These are phyloP conservation scores for Ascomycota sp. DNA, from an alignment of 2,329 filamentous ascomycete species.

Conservation along the genomic window DNA sequence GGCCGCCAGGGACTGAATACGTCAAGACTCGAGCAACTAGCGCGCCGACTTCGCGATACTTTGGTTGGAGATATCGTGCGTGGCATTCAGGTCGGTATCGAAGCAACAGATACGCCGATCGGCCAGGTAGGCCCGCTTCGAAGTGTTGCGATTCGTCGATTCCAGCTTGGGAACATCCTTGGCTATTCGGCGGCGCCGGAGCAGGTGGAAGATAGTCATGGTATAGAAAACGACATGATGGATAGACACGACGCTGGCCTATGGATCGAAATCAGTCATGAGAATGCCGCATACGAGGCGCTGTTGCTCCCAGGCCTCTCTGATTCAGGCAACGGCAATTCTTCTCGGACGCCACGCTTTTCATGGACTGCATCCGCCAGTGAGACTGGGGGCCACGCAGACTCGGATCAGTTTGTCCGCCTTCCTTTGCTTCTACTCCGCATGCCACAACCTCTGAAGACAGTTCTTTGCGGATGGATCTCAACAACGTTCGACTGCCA, in stretches of 20 bases:
- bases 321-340: slow-evolving; percentile 1
- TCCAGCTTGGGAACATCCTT: slow-evolving; percentile 12
- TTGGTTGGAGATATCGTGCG: slow-evolving; percentile 37
- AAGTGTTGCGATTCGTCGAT: slow-evolving; percentile 25
- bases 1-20: slow-evolving; percentile 18
- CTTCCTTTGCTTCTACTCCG: slow-evolving; percentile 30
- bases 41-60: slow-evolving; percentile 27
- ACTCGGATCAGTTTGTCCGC: slow-evolving; percentile 16
- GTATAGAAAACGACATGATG: slow-evolving; percentile 1
- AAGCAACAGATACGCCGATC: slow-evolving; percentile 17
- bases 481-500: slow-evolving; percentile 32
- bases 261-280: slow-evolving; percentile 28
- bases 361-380: slow-evolving; percentile 4
- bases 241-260: slow-evolving; percentile 11
- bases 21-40: slow-evolving; percentile 19
- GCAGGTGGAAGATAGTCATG: slow-evolving; percentile 2
- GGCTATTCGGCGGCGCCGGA: slow-evolving; percentile 8
- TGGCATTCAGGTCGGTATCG: slow-evolving; percentile 30
- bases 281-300: slow-evolving; percentile 27
- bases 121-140: slow-evolving; percentile 21
- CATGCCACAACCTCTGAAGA: slow-evolving; percentile 30
- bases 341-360: not conserved
- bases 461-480: slow-evolving; percentile 27
- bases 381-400: slow-evolving; percentile 1
- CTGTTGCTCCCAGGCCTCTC: slow-evolving; percentile 22